Percentiles rank a stretch among this genome's conserved stretches.
Conservation (phyloP, 176 grass and related monocot genomes). For the Zoysia japonica region DNA sequence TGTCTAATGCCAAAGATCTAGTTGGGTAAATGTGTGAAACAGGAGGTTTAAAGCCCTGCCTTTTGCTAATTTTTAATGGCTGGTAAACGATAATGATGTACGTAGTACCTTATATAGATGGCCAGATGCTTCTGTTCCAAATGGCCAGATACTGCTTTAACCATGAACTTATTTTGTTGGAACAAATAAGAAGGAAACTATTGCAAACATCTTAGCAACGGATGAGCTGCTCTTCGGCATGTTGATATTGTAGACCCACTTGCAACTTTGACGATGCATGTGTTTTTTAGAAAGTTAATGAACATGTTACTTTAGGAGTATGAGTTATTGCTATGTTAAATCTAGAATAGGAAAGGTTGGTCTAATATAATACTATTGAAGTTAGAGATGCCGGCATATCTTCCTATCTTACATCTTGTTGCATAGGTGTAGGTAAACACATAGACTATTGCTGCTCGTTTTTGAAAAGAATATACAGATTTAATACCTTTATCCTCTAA, state of each 20-base stretch:
- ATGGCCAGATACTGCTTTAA: not conserved
- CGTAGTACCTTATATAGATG: not conserved
- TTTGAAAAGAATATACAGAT: not conserved
- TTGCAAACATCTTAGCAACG: not conserved
- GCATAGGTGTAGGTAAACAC: not conserved
- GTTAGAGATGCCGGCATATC: not conserved
- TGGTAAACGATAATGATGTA: not conserved
- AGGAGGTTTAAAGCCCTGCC: not conserved
- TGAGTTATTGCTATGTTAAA: not conserved
- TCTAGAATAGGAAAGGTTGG: not conserved
- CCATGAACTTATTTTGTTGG: not conserved
- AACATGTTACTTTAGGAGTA: not conserved
- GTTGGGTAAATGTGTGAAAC: not conserved
- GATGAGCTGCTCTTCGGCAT: not conserved
- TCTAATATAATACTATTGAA: not conserved
- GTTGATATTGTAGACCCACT: not conserved
- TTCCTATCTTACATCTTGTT: not conserved
- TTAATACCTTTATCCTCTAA: not conserved
- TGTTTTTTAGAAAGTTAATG: too few species aligned
- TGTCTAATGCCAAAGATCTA: not conserved
- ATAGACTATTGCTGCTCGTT: not conserved
- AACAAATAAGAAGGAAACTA: not conserved
- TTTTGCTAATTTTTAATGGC: not conserved
- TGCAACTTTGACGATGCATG: not conserved
- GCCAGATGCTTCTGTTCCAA: not conserved